phyloP scores from a whole-genome alignment of 441 rosid genomes.

The Cnidoscolus chayamansa region DNA sequence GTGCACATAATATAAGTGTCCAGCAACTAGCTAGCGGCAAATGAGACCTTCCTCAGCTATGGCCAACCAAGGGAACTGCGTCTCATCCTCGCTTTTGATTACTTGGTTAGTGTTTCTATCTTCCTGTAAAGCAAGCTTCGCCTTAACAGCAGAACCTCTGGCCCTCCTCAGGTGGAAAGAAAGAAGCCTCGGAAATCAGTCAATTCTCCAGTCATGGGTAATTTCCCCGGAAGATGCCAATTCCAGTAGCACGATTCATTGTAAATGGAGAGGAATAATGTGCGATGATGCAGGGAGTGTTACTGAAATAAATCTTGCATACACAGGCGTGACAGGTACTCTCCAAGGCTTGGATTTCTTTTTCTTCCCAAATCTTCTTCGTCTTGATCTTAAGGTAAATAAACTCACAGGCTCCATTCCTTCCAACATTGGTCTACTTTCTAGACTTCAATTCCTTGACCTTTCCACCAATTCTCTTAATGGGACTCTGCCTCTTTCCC shows the following conservation, averaged over 20 bases:
- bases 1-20: background rate
- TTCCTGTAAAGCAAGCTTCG: slow-evolving; percentile 8
- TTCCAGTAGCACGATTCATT: background rate
- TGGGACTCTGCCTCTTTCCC: slow-evolving; percentile 29
- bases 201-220: slow-evolving; percentile 26
- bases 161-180: slow-evolving; percentile 35
- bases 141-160: slow-evolving; percentile 17
- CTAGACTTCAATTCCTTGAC: slow-evolving; percentile 30
- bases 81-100: background rate
- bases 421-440: slow-evolving; percentile 21
- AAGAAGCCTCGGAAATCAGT: slow-evolving; percentile 18
- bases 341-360: slow-evolving; percentile 27
- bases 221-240: slow-evolving; percentile 4
- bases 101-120: slow-evolving; percentile 5
- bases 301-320: slow-evolving; percentile 19
- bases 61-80: slow-evolving; percentile 2
- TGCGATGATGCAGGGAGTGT: slow-evolving; percentile 20
- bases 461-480: slow-evolving; percentile 26
- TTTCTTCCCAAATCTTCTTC: slow-evolving; percentile 22
- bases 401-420: slow-evolving; percentile 29
- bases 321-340: slow-evolving; percentile 22
- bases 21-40: background rate
- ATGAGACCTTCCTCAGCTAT: background rate
- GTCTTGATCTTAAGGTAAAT: slow-evolving; percentile 25
- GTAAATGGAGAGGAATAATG: slow-evolving; percentile 19